Evolutionary conservation across 495 filamentous ascomycete species (phyloP).

Genomic region (Penicillium atrosanguineum): DNA sequence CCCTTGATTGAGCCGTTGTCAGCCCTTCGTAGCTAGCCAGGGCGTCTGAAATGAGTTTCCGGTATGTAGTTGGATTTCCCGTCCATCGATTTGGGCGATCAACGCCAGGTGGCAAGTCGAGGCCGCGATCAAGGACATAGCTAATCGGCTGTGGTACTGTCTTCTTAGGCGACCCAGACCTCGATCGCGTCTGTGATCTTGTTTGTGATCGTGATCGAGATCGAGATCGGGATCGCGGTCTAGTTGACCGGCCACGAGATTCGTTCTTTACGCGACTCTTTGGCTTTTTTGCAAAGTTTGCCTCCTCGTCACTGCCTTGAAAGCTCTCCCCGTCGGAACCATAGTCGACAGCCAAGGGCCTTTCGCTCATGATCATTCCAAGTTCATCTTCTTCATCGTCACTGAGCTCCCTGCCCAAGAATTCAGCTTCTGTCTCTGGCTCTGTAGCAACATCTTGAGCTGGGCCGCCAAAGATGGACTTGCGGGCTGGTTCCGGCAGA

Average conservation of each 20-base stretch:
- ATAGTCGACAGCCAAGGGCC: slow-evolving; percentile 14
- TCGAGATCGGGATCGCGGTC: neutral
- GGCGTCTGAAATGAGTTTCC: slow-evolving; percentile 55
- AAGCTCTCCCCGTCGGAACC: slow-evolving; percentile 28
- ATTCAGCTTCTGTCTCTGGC: slow-evolving; percentile 3
- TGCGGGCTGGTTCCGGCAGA: slow-evolving; percentile 16
- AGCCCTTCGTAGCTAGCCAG: slow-evolving; percentile 33
- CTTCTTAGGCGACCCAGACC: neutral
- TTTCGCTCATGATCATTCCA: slow-evolving; percentile 26
- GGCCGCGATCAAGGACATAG: slow-evolving; percentile 23
- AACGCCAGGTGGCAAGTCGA: slow-evolving; percentile 20
- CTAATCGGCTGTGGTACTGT: neutral
- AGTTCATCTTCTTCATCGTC: slow-evolving; percentile 18
- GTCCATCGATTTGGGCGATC: slow-evolving; percentile 50
- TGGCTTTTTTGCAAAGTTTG: neutral
- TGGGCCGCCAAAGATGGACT: slow-evolving; percentile 35
- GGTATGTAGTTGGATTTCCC: slow-evolving; percentile 61
- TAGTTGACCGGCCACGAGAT: neutral
- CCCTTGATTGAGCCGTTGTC: slow-evolving; percentile 54
- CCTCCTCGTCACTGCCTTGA: slow-evolving; percentile 19
- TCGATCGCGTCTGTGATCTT: neutral
- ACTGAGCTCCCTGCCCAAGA: slow-evolving; percentile 3
- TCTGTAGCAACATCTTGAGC: slow-evolving; percentile 25
- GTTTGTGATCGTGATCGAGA: neutral
- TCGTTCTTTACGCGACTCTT: neutral